Conservation (phyloP, 345 rosid species). For the Lepidium sativum region DNA sequence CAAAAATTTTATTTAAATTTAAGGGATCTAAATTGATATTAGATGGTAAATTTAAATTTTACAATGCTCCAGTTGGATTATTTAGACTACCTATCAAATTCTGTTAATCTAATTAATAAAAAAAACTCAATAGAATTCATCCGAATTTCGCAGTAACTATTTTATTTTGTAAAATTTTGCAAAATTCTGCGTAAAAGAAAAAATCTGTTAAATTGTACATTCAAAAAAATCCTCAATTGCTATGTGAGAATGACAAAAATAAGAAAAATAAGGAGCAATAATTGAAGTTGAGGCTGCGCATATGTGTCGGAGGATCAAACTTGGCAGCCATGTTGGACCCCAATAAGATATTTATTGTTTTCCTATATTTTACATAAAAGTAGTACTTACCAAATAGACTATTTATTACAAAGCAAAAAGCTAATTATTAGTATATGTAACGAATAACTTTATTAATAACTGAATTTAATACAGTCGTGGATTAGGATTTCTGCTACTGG, state of each 20-base stretch:
- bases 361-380: not conserved
- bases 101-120: no score
- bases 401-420: not conserved
- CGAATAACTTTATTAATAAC: not conserved
- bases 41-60: no score
- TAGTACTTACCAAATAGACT: not conserved
- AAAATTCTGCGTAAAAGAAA: no score
- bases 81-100: no score
- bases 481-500: not conserved
- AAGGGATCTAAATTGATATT: no score
- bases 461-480: not conserved
- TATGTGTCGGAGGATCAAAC: constrained; percentile 6
- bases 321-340: constrained; percentile 23
- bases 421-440: not conserved
- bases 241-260: not conserved
- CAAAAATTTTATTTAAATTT: no score
- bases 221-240: no score
- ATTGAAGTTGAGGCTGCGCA: constrained; percentile 15
- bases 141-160: no score
- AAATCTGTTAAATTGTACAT: no score
- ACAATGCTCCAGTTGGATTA: no score
- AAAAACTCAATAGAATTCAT: no score
- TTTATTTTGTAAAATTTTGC: no score
- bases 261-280: not conserved
- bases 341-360: not conserved